Conservation (phyloP, 2,329 filamentous ascomycete species). For the Huntiella moniliformis region DNA sequence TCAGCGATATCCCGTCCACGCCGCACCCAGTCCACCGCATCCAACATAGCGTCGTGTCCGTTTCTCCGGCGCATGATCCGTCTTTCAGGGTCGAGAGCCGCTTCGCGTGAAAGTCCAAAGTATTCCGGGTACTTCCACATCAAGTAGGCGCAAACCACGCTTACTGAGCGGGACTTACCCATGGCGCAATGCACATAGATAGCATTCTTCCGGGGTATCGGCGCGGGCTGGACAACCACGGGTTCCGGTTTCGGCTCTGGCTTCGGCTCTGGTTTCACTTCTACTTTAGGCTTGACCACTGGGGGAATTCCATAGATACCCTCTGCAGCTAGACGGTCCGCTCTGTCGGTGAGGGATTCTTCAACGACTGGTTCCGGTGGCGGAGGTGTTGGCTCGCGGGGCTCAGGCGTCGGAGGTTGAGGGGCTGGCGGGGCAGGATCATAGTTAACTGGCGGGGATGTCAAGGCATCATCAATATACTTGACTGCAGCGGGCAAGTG, state of each 20-base stretch:
- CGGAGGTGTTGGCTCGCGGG: not conserved
- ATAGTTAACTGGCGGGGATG: constrained; percentile 12
- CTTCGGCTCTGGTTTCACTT: not conserved
- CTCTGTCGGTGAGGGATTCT: constrained; percentile 7
- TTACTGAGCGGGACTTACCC: constrained; percentile 85
- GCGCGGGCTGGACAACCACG: not conserved
- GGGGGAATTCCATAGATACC: not conserved
- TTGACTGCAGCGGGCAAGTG: constrained; percentile 60
- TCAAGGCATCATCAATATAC: constrained; percentile 65
- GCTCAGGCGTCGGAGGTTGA: not conserved
- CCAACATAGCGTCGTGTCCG: constrained; percentile 15
- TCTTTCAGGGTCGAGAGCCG: constrained; percentile 23
- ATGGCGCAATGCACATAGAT: constrained; percentile 63
- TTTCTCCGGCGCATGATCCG: constrained; percentile 13
- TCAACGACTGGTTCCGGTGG: not conserved
- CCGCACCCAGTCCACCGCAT: constrained; percentile 50
- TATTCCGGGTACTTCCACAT: constrained; percentile 45
- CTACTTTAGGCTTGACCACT: not conserved
- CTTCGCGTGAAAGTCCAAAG: constrained; percentile 27
- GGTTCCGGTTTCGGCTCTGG: constrained; percentile 5
- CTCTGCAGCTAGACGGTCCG: constrained; percentile 8
- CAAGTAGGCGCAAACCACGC: constrained; percentile 67
- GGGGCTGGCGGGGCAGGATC: not conserved
- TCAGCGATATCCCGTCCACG: constrained; percentile 59
- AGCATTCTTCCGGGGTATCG: constrained; percentile 15